phyloP scores from a whole-genome alignment of 2,329 filamentous ascomycete genomes.

The Dichotomopilus funicola region DNA sequence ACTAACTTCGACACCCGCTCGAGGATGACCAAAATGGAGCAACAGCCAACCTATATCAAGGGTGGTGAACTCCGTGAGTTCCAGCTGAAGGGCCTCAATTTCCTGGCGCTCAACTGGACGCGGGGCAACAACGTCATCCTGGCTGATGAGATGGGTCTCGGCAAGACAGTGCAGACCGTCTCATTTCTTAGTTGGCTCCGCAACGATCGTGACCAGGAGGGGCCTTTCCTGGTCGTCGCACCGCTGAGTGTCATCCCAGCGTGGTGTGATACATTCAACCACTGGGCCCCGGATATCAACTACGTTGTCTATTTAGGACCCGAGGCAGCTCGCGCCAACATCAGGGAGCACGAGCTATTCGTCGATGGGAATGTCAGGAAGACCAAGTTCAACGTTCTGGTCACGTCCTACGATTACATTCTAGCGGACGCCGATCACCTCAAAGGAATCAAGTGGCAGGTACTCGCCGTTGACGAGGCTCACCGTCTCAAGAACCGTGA shows the following conservation, averaged over 20 bases:
- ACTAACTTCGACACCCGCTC: conserved; percentile 68
- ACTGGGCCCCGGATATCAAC: conserved; percentile 93
- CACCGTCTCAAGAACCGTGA: conserved; percentile 95
- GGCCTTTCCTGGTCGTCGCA: conserved; percentile 94
- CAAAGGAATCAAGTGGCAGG: conserved; percentile 92
- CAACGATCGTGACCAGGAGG: conserved; percentile 82
- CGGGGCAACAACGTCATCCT: conserved; percentile 92
- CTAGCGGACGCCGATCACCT: conserved; percentile 78
- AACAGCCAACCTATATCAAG: conserved; percentile 79
- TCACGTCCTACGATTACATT: conserved; percentile 97
- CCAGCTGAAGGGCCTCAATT: conserved; percentile 90
- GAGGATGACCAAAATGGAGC: conserved; percentile 64
- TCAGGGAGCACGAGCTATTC: conserved; percentile 84
- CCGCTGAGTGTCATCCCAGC: conserved; percentile 95
- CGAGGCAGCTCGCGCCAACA: conserved; percentile 75
- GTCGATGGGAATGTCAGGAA: conserved; percentile 80
- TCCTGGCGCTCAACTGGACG: conserved; percentile 93
- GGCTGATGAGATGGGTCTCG: conserved; percentile 96
- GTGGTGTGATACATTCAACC: conserved; percentile 96
- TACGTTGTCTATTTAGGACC: conserved; percentile 96
- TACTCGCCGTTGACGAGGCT: conserved; percentile 91
- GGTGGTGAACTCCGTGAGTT: conserved; percentile 84
- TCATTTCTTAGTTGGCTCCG: conserved; percentile 96
- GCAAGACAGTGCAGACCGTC: conserved; percentile 96
- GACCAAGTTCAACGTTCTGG: conserved; percentile 93